phyloP scores from a whole-genome alignment of 225 moss, liverwort and hornwort species.

The Ulota crispa region DNA sequence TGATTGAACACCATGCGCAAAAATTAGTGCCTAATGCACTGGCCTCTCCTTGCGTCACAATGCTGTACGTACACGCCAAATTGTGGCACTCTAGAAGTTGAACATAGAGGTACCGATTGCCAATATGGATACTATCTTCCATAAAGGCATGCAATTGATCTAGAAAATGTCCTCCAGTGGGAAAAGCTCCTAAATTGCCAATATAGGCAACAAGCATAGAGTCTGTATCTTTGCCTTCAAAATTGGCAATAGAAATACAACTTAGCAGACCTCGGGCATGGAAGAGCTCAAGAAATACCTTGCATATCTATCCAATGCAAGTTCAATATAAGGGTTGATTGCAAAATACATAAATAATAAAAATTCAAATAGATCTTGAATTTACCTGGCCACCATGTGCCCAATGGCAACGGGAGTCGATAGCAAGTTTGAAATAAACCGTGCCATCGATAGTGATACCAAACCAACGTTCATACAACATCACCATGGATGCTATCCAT shows the following conservation, averaged over 20 bases:
- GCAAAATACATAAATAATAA: neutral
- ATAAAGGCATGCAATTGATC: neutral
- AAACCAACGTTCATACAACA: neutral
- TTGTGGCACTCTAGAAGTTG: neutral
- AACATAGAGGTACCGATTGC: neutral
- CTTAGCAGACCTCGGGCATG: neutral
- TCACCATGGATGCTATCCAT: neutral
- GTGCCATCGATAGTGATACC: neutral
- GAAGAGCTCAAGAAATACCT: neutral
- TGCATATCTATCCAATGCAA: neutral
- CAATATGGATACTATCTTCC: neutral
- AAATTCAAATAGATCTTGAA: neutral
- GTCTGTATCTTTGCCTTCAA: neutral
- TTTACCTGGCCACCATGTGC: neutral
- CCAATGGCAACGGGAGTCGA: neutral
- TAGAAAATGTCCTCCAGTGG: neutral
- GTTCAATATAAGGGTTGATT: neutral
- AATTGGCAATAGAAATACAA: neutral
- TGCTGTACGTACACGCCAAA: neutral
- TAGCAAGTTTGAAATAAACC: neutral
- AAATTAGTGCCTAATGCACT: neutral
- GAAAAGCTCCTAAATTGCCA: neutral
- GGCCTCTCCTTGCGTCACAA: neutral
- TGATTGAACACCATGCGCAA: neutral
- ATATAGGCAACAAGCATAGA: too few species aligned